Base-by-base conservation (phyloP, 2,329 filamentous ascomycete genomes). In the Lachnellula subtilissima region DNA sequence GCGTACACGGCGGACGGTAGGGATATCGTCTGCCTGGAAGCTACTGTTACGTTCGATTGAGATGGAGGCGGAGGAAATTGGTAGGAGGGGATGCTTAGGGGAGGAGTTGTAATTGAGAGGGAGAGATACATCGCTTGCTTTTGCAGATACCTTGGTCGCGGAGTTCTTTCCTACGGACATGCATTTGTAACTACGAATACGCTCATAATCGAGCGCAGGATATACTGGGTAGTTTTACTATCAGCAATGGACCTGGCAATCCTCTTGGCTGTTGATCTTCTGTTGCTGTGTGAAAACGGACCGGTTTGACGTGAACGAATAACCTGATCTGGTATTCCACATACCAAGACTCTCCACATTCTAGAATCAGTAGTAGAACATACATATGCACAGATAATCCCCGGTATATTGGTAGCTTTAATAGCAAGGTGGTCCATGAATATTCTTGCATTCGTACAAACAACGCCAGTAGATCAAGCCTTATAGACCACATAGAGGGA, bases 11-110 rank as follows among this genome's bases (percentile, higher is more conserved):
- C 77, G 58, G 85, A 95, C 51, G 78, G 82, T 55, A 78, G 85
- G 62, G 85, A 84, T 69, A 88, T 99, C 62, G 96, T 92, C 58
- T 99, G 94, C 75, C 79, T 99, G 69, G 86, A 87, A 54, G 91
- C 91, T 22, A 81, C 78, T 6, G 84, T 94, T 56, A 70, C 74
- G 46, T 93, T 94, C 52, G 49, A 48, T n/a, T 51, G 36, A 48
- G 55, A 50, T 32, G 22, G 40, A 47, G 35, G 9, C 25, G 54
- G 23, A 39, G 25, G 36, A 25, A 4, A 43, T 19, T 35, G 23
- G 4, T 43, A 36, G 32, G 35, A 35, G 23, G 48, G 48, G 22
- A 25, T 25, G 32, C 39, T n/a, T 17, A n/a, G n/a, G 12, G 22
- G 39, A 12, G 15, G 46, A n/a, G 17, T 45, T 47, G 19, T 9